Evolutionary conservation across 495 filamentous ascomycete species (phyloP).

Genomic region (Glutinoglossum americanum): DNA sequence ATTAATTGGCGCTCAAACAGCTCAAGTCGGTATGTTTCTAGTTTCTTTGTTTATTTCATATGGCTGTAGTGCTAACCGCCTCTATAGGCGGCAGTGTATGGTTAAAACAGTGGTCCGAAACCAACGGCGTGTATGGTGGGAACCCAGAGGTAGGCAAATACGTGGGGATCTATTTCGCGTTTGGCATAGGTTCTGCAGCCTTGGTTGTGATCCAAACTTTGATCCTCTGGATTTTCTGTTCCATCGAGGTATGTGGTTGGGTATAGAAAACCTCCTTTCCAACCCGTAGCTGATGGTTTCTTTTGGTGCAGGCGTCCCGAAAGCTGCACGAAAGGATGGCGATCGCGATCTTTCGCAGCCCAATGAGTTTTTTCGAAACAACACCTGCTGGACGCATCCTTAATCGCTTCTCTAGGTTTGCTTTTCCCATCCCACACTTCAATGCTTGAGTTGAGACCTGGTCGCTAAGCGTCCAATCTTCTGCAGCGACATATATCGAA

Average conservation of each 20-base stretch:
- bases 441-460: background rate
- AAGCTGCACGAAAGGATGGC: conserved; percentile 98
- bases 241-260: conserved; percentile 52
- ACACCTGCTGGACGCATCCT: conserved; percentile 93
- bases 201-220: conserved; percentile 83
- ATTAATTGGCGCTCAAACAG: conserved; percentile 58
- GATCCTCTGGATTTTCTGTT: conserved; percentile 97
- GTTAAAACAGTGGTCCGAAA: conserved; percentile 82
- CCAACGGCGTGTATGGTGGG: conserved; percentile 38
- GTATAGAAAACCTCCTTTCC: background rate
- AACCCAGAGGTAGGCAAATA: conserved; percentile 72
- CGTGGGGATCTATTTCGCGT: conserved; percentile 82
- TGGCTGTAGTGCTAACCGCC: background rate
- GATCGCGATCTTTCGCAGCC: conserved; percentile 88
- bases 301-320: conserved; percentile 43
- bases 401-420: conserved; percentile 82
- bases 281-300: conserved; percentile 1
- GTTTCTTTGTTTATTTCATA: background rate
- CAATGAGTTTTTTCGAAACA: conserved; percentile 98
- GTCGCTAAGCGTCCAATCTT: background rate
- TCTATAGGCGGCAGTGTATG: conserved; percentile 50
- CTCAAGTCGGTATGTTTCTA: conserved; percentile 33
- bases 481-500: conserved; percentile 71
- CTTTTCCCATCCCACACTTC: conserved; percentile 1
- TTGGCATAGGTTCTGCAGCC: conserved; percentile 72